Conservation (phyloP, 1,139 yeast genomes). For the Hemisphaericaspora lyxosophila region DNA sequence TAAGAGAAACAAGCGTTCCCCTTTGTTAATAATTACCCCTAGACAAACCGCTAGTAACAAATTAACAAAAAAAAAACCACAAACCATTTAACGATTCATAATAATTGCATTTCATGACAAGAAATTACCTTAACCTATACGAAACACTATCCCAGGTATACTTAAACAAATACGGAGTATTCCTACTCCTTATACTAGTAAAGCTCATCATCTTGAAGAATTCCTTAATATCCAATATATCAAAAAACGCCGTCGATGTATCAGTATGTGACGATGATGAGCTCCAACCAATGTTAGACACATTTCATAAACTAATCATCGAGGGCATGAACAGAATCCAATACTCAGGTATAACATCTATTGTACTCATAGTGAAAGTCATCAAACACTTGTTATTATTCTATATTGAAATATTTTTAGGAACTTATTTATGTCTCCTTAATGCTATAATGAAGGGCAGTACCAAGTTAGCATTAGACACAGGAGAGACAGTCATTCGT, state of each 20-base stretch:
- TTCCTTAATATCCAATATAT: conserved; percentile 34
- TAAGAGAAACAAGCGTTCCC: no score
- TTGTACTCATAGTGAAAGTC: conserved; percentile 25
- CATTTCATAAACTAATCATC: conserved; percentile 11
- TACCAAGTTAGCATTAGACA: conserved; percentile 69
- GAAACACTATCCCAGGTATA: conserved; percentile 60
- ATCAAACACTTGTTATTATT: conserved; percentile 63
- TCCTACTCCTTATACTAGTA: conserved; percentile 43
- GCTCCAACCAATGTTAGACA: conserved; percentile 12
- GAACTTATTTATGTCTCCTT: conserved; percentile 82
- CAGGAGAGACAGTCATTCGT: conserved; percentile 60
- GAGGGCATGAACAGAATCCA: conserved; percentile 12
- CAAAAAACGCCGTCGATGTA: conserved; percentile 34
- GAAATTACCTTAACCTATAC: conserved; percentile 27
- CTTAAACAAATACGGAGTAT: conserved; percentile 55
- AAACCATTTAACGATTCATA: no score
- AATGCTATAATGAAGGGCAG: conserved; percentile 73
- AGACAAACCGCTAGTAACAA: no score
- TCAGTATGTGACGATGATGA: conserved; percentile 20
- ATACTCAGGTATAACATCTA: conserved; percentile 9
- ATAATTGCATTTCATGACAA: conserved; percentile 12
- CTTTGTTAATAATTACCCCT: neutral
- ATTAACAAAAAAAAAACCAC: no score
- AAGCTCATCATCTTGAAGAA: conserved; percentile 50
- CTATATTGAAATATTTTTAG: conserved; percentile 68